Base-by-base conservation (phyloP, 768 basidiomycete genomes). In the Pulveroboletus sp. region DNA sequence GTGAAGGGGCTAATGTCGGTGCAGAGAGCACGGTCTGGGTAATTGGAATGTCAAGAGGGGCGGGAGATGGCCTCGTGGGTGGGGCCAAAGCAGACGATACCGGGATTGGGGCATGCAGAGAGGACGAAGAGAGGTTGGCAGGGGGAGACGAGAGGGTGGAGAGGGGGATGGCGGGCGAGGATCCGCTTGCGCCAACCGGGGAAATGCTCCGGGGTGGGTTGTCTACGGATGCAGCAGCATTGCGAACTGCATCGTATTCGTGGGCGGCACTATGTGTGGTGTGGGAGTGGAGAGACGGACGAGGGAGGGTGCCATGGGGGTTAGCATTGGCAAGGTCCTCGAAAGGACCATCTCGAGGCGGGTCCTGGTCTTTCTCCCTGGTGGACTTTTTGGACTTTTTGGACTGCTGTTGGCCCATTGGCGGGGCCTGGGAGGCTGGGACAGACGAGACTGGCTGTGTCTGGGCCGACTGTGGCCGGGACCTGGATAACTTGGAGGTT, bases 21-120 rank as follows among this genome's bases (percentile, higher is more conserved):
- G 79, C 72, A 49, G 92, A 82, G 49, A 96, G 82, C 57, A 97
- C 96, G 32, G 93, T 92, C 46, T 85, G 85, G 0, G 89, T 82
- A 21, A 79, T 75, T 21, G 90, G 86, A 57, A 89, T 87, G 66
- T 93, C 89, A 49, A 91, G 76, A 6, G 88, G 80, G 10, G 77
- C 58, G 13, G 69, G 82, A 5, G 70, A 66, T 1, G 83, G 76
- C 48, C 69, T 79, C 37, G 60, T 57, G 15, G 43, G 32, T 13
- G 58, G 56, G 3, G 50, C 45, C n/a, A 60, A 56, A 35, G 42
- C 21, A 41, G 54, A 53, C 33, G 53, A 37, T 18, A 49, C 45
- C 21, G 53, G 43, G 3, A 52, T 10, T 17, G 59, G 50, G 7
- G 63, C 38, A 10, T 71, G 70, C 21, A 77, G 64, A n/a, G 76